phyloP scores from a whole-genome alignment of 2,329 filamentous ascomycete genomes.

The Fusarium sulawesiense region DNA sequence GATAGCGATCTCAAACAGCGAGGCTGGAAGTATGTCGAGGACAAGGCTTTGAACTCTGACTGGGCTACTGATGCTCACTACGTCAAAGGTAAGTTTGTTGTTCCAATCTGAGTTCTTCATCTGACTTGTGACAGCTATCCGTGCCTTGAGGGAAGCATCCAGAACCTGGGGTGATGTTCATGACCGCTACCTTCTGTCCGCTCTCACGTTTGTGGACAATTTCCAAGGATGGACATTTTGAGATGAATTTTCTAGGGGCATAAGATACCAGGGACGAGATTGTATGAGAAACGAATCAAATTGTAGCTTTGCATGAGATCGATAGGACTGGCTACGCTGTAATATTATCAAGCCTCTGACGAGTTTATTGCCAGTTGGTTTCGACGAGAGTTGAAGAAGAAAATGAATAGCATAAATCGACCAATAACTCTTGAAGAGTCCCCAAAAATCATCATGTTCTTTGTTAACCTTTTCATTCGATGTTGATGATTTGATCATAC shows the following conservation, averaged over 20 bases:
- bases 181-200: slow-evolving; percentile 73
- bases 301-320: not conserved
- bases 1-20: slow-evolving; percentile 69
- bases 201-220: slow-evolving; percentile 77
- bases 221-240: slow-evolving; percentile 74
- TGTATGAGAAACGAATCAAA: slow-evolving; percentile 10
- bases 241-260: slow-evolving; percentile 4
- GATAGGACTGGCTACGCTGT: slow-evolving; percentile 1
- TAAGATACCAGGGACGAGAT: slow-evolving; percentile 1
- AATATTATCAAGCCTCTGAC: not conserved
- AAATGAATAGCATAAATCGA: too few species aligned
- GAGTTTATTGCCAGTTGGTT: not conserved
- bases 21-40: slow-evolving; percentile 81
- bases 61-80: slow-evolving; percentile 82
- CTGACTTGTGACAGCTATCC: slow-evolving; percentile 63
- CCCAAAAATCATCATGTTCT: not conserved
- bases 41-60: slow-evolving; percentile 75
- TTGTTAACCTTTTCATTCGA: not conserved
- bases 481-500: not conserved
- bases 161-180: slow-evolving; percentile 79
- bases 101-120: not conserved
- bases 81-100: slow-evolving; percentile 74
- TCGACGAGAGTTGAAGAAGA: not conserved
- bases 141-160: slow-evolving; percentile 79
- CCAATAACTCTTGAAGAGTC: not conserved